Evolutionary conservation across 306 rosid genomes (phyloP).

Genomic region (Benincasa hispida): DNA sequence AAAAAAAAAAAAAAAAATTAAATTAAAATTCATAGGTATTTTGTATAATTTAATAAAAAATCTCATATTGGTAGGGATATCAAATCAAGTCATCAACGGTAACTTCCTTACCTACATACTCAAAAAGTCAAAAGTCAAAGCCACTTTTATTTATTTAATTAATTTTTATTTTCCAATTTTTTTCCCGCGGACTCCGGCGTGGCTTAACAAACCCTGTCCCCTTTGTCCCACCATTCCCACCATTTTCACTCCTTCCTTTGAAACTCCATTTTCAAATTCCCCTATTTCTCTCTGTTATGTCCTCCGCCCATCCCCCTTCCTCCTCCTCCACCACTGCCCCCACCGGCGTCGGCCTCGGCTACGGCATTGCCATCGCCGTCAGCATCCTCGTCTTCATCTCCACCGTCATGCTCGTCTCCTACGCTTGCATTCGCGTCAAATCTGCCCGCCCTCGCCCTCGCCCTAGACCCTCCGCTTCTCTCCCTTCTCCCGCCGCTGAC

Average conservation of each 20-base stretch:
- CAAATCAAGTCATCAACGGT: too few relatives aligned
- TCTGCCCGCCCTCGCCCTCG: background rate
- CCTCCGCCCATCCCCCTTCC: conserved; percentile 24
- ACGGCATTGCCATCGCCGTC: conserved; percentile 55
- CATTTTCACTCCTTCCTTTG: background rate
- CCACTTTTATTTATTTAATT: background rate
- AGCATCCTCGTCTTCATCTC: conserved; percentile 63
- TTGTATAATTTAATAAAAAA: too few relatives aligned
- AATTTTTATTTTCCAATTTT: background rate
- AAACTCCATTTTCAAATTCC: background rate
- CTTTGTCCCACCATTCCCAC: background rate
- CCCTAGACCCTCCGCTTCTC: background rate
- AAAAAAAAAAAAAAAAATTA: too few relatives aligned
- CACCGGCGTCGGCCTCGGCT: conserved; percentile 50
- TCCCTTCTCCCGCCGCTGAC: background rate
- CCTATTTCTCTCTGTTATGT: conserved; percentile 17
- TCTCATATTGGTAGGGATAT: too few relatives aligned
- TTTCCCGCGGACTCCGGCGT: conserved; percentile 39
- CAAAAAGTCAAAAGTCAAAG: background rate
- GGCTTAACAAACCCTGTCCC: conserved; percentile 18
- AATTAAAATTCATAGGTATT: too few relatives aligned
- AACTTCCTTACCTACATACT: too few relatives aligned
- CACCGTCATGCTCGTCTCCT: conserved; percentile 57
- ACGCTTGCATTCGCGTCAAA: conserved; percentile 40
- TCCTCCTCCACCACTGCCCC: conserved; percentile 17